phyloP scores from a whole-genome alignment of 192 early-diverging fungal genomes.

The Thamnidium elegans region DNA sequence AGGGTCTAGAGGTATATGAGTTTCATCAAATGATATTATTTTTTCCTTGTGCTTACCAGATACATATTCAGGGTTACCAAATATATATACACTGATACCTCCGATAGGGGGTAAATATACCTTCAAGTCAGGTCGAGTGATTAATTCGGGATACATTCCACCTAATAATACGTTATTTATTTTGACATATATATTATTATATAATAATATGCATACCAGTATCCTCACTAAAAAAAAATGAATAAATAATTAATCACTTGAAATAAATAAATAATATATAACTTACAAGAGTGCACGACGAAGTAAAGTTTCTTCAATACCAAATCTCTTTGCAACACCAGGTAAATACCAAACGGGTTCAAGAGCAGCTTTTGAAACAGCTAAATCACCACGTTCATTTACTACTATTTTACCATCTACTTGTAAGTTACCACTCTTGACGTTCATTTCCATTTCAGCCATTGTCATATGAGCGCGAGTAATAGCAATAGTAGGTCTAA shows the following conservation, averaged over 20 bases:
- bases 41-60: slow-evolving; percentile 38
- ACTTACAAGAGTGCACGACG: slow-evolving; percentile 82
- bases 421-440: slow-evolving; percentile 56
- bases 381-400: slow-evolving; percentile 74
- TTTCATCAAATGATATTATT: neutral
- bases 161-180: slow-evolving; percentile 8
- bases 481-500: slow-evolving; percentile 85
- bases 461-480: slow-evolving; percentile 96
- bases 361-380: slow-evolving; percentile 88
- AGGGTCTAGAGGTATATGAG: slow-evolving; percentile 49
- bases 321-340: slow-evolving; percentile 85
- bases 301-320: slow-evolving; percentile 79
- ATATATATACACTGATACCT: slow-evolving; percentile 89
- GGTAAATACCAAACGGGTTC: slow-evolving; percentile 96
- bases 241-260: neutral
- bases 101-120: slow-evolving; percentile 94
- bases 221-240: slow-evolving; percentile 60
- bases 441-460: slow-evolving; percentile 79
- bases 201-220: slow-evolving; percentile 50
- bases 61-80: slow-evolving; percentile 80
- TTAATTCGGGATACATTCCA: slow-evolving; percentile 94
- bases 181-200: neutral
- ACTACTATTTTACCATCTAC: slow-evolving; percentile 85
- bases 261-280: neutral
- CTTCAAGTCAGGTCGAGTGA: slow-evolving; percentile 90